Percentiles rank a stretch among this genome's conserved stretches.
Conservation (phyloP, 1,139 yeast genomes). For the Saccharomycopsis crataegensis region DNA sequence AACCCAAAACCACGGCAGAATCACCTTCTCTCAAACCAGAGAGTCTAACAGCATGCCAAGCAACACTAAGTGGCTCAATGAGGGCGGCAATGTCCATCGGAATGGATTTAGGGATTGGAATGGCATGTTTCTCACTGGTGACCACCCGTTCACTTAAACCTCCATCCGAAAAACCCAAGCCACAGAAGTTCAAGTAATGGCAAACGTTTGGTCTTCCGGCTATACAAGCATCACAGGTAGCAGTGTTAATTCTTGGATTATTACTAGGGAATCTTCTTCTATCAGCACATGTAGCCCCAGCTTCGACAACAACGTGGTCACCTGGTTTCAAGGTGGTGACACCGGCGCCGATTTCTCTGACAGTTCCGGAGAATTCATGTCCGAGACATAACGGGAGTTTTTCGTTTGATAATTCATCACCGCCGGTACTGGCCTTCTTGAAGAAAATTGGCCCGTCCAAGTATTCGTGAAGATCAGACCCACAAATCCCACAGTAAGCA, state of each 20-base stretch:
- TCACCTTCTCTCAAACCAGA: slow-evolving; percentile 34
- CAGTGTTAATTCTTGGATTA: slow-evolving; percentile 18
- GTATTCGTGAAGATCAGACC: slow-evolving; percentile 43
- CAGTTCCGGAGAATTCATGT: slow-evolving; percentile 45
- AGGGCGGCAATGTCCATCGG: slow-evolving; percentile 43
- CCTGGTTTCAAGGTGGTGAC: slow-evolving; percentile 32
- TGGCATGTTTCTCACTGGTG: slow-evolving; percentile 32
- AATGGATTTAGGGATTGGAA: slow-evolving; percentile 31
- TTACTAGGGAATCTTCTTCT: slow-evolving; percentile 26
- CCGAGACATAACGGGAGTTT: slow-evolving; percentile 41
- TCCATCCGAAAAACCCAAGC: slow-evolving; percentile 40
- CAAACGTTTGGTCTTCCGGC: slow-evolving; percentile 43
- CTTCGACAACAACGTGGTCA: slow-evolving; percentile 42
- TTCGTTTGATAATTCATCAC: slow-evolving; percentile 30
- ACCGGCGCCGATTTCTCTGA: slow-evolving; percentile 30
- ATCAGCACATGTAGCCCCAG: slow-evolving; percentile 45
- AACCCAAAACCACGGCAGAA: slow-evolving; percentile 39
- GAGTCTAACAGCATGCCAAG: slow-evolving; percentile 41
- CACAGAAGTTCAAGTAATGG: slow-evolving; percentile 36
- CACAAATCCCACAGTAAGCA: slow-evolving; percentile 45
- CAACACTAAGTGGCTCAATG: slow-evolving; percentile 39
- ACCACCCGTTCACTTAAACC: slow-evolving; percentile 40
- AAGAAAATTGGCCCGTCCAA: slow-evolving; percentile 43
- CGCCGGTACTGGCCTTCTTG: slow-evolving; percentile 22
- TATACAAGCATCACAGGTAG: slow-evolving; percentile 36